These are phyloP conservation scores for Xylariaceae sp. DNA, from an alignment of 2,329 filamentous ascomycete species.

Conservation along the genomic window DNA sequence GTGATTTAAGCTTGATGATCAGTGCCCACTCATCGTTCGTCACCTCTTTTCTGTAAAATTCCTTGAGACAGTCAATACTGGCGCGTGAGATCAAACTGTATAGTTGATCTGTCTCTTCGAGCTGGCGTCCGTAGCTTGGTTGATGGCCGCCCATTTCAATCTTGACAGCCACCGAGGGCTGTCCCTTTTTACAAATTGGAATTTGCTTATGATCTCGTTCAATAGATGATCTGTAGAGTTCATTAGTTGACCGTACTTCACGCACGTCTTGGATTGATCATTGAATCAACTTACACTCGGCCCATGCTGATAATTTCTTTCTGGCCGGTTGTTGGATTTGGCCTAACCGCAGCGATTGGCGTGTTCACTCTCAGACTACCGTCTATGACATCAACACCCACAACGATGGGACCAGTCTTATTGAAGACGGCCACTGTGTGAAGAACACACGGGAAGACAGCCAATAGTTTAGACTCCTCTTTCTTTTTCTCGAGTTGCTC, in stretches of 20 bases:
- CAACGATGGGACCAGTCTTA: slow-evolving; percentile 92
- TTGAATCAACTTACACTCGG: slow-evolving; percentile 91
- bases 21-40: slow-evolving; percentile 83
- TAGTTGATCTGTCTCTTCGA: slow-evolving; percentile 84
- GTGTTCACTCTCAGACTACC: slow-evolving; percentile 83
- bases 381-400: slow-evolving; percentile 94
- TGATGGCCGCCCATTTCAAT: slow-evolving; percentile 91
- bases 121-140: slow-evolving; percentile 88
- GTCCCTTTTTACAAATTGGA: slow-evolving; percentile 86
- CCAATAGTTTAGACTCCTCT: slow-evolving; percentile 91
- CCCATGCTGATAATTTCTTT: slow-evolving; percentile 85
- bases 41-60: slow-evolving; percentile 70
- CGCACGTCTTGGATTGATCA: not conserved
- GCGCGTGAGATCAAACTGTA: slow-evolving; percentile 84
- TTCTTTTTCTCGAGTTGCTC: slow-evolving; percentile 85
- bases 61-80: slow-evolving; percentile 93
- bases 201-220: slow-evolving; percentile 98
- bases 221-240: slow-evolving; percentile 70
- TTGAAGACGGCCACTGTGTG: slow-evolving; percentile 92
- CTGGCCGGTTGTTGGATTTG: slow-evolving; percentile 69
- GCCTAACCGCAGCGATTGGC: slow-evolving; percentile 82
- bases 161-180: slow-evolving; percentile 96
- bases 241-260: slow-evolving; percentile 25
- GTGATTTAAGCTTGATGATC: slow-evolving; percentile 89
- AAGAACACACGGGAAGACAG: slow-evolving; percentile 95